Percentiles rank a stretch among this genome's conserved stretches.
Evolutionary conservation across 352 stramenopile species (phyloP).

Genomic region (Globisporangium takayamanum): DNA sequence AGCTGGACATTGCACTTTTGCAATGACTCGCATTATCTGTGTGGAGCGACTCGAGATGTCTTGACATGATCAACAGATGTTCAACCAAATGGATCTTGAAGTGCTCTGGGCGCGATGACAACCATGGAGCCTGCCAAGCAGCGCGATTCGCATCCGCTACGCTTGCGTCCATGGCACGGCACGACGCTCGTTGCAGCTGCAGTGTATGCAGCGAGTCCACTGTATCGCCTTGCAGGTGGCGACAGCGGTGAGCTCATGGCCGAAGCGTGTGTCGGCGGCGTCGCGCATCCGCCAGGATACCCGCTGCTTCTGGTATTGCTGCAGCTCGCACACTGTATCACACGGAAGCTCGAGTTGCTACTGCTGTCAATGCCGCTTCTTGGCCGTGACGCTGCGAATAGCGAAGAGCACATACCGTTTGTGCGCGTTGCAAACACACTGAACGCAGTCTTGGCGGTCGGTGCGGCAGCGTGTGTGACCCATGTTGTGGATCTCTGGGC

Average conservation of each 20-base stretch:
- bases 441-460: constrained; percentile 25
- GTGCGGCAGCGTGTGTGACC: constrained; percentile 28
- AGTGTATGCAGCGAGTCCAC: constrained; percentile 17
- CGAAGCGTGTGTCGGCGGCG: constrained; percentile 87
- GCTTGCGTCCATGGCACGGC: constrained; percentile 17
- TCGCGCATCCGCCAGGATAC: constrained; percentile 91
- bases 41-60: too few relatives aligned
- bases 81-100: not conserved
- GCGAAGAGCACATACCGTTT: constrained; percentile 12
- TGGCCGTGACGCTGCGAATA: not conserved
- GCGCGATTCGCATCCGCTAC: not conserved
- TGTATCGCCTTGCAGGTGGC: constrained; percentile 55
- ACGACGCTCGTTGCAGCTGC: constrained; percentile 17
- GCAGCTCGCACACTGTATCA: constrained; percentile 10
- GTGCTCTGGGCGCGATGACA: not conserved
- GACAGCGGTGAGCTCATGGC: constrained; percentile 88
- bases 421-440: constrained; percentile 28
- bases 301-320: constrained; percentile 83
- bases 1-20: too few relatives aligned
- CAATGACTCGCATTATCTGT: too few relatives aligned
- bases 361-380: not conserved
- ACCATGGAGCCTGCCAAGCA: not conserved
- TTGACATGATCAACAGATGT: too few relatives aligned
- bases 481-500: constrained; percentile 28
- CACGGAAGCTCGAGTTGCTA: constrained; percentile 2